phyloP scores from a whole-genome alignment of 1,139 yeast genomes.

The Ogataea hybrid region DNA sequence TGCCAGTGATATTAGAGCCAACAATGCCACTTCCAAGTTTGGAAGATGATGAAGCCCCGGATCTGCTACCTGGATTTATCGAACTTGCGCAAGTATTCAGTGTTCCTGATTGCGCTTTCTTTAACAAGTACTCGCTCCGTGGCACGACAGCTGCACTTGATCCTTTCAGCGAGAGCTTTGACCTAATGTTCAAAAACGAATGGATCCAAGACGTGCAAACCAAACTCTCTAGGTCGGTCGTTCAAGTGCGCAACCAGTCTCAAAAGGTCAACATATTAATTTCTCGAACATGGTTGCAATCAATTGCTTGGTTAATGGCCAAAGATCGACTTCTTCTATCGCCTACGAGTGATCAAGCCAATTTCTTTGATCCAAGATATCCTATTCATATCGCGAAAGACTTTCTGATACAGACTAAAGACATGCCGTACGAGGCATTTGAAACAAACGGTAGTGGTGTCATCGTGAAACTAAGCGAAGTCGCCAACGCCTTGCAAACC shows the following conservation, averaged over 20 bases:
- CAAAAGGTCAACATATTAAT: neutral
- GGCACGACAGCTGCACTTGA: neutral
- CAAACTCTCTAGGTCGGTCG: neutral
- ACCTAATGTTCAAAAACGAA: neutral
- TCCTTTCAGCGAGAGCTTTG: neutral
- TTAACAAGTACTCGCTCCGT: neutral
- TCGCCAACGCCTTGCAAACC: neutral
- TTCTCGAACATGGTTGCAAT: neutral
- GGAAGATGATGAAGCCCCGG: neutral
- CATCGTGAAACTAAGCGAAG: neutral
- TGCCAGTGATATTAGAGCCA: neutral
- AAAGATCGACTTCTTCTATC: neutral
- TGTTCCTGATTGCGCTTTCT: neutral
- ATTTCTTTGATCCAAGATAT: neutral
- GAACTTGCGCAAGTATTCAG: neutral
- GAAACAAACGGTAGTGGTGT: neutral
- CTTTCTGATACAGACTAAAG: neutral
- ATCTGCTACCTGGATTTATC: neutral
- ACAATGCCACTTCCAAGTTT: neutral
- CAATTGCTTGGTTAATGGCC: neutral
- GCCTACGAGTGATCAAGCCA: no score
- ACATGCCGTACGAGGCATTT: neutral
- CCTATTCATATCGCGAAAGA: neutral
- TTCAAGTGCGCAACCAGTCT: neutral
- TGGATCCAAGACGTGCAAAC: neutral